Evolutionary conservation across 2,329 filamentous ascomycete genomes (phyloP).

Genomic region (Zasmidium citrigriseum): DNA sequence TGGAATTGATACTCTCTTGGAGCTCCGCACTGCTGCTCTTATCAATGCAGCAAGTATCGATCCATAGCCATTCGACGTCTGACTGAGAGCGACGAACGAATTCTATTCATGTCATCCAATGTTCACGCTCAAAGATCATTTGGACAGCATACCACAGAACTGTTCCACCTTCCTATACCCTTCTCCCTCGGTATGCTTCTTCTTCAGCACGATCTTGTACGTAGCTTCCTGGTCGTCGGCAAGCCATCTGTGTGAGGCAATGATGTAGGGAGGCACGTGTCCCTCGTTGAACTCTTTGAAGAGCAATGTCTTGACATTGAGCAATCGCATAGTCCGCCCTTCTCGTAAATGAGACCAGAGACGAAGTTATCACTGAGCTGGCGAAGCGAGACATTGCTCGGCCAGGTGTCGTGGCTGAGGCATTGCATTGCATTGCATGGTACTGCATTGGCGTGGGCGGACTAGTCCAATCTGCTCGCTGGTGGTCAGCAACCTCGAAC

Average conservation of each 20-base stretch:
- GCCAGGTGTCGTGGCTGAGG: background rate
- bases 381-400: background rate
- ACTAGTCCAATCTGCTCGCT: no score
- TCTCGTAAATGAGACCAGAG: no score
- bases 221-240: constrained; percentile 2
- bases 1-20: constrained; percentile 19
- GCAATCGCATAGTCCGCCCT: constrained; percentile 10
- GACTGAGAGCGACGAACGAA: background rate
- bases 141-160: constrained; percentile 3
- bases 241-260: constrained; percentile 15
- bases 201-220: constrained; percentile 9
- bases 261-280: constrained; percentile 9
- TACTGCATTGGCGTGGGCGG: background rate
- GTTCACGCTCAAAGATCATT: no score
- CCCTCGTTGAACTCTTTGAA: constrained; percentile 6
- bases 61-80: constrained; percentile 14
- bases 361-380: background rate
- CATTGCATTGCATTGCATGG: background rate
- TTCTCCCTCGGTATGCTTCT: background rate
- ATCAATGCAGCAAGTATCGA: constrained; percentile 28
- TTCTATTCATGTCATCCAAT: no score
- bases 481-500: no score
- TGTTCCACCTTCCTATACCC: constrained; percentile 9
- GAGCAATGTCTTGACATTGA: constrained; percentile 9
- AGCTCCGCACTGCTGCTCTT: constrained; percentile 21